Conservation (phyloP, 331 rosid species). For the Arachis monticola region DNA sequence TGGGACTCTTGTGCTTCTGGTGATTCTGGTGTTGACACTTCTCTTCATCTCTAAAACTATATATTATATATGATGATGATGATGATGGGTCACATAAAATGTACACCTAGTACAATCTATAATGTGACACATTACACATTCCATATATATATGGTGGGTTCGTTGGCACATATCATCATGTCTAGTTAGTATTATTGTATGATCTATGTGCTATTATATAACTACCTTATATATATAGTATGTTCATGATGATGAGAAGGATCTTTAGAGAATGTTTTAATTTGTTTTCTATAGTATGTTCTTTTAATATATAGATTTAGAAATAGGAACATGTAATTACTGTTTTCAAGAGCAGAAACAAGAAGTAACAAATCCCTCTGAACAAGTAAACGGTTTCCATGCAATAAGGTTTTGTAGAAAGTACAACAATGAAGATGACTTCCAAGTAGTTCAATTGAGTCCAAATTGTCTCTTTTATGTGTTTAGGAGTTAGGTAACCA, state of each 20-base stretch:
- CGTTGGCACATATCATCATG: background rate
- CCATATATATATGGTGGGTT: constrained; percentile 17
- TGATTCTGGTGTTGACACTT: constrained; percentile 75
- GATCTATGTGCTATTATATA: constrained; percentile 19
- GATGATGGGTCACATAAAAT: constrained; percentile 18
- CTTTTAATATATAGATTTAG: no score
- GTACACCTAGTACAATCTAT: background rate
- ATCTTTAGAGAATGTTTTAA: no score
- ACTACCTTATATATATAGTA: no score
- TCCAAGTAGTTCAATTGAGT: constrained; percentile 19
- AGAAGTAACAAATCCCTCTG: constrained; percentile 26
- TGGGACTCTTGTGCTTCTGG: constrained; percentile 43
- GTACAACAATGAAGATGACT: constrained; percentile 48
- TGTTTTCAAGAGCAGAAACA: background rate
- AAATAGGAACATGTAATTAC: no score
- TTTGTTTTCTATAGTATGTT: no score
- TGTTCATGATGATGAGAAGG: no score
- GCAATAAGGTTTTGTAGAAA: constrained; percentile 41
- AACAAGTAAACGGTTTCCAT: constrained; percentile 48
- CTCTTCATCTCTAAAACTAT: constrained; percentile 77
- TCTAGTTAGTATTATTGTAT: background rate
- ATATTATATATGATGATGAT: background rate
- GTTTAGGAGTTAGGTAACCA: constrained; percentile 39
- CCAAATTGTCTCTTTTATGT: constrained; percentile 48
- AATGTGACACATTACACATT: constrained; percentile 30